Evolutionary conservation across 192 early-diverging fungal species (phyloP).

Genomic region (Borealophlyctis nickersoniae): DNA sequence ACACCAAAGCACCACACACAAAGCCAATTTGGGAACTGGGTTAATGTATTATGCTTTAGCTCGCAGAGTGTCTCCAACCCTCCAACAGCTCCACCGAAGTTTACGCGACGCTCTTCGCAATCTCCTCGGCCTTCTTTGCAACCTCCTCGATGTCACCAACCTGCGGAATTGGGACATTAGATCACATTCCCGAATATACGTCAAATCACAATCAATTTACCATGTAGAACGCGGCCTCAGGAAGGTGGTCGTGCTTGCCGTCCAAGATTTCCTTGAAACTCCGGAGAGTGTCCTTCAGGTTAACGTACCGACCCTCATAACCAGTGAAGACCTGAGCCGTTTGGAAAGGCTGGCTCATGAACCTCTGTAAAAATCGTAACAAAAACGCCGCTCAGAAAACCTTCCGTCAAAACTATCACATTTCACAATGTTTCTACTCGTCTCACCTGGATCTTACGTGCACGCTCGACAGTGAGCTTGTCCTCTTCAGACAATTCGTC

Average conservation of each 20-base stretch:
- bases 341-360: conserved; percentile 98
- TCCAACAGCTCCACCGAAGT: background rate
- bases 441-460: conserved; percentile 89
- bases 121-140: conserved; percentile 80
- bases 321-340: conserved; percentile 97
- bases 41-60: no score
- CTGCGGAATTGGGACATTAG: no score
- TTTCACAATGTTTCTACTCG: no score
- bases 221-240: conserved; percentile 98
- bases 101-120: conserved; percentile 61
- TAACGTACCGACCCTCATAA: conserved; percentile 92
- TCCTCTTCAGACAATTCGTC: conserved; percentile 98
- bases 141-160: conserved; percentile 96
- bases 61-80: no score
- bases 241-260: conserved; percentile 93
- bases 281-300: conserved; percentile 87
- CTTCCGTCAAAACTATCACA: no score
- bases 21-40: no score
- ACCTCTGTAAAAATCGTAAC: conserved; percentile 51
- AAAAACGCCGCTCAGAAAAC: no score
- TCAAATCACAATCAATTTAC: no score
- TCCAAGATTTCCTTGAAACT: conserved; percentile 97
- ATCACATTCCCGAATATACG: background rate
- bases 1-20: no score
- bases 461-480: conserved; percentile 97